These are phyloP conservation scores for Leucocoprinus birnbaumii DNA, from an alignment of 768 basidiomycete species.

Conservation along the genomic window DNA sequence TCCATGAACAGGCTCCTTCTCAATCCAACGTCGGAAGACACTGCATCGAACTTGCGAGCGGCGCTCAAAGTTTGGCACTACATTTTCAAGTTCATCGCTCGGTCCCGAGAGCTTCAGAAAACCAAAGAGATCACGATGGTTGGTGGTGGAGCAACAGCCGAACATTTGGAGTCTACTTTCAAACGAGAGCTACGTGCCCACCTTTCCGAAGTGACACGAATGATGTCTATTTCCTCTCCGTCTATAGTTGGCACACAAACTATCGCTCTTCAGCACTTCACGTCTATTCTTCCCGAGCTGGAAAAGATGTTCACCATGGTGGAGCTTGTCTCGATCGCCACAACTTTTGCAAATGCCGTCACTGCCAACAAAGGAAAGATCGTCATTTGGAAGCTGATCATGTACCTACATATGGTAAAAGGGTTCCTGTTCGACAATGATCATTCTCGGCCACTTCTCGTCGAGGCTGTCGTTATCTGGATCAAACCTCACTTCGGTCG, in stretches of 20 bases:
- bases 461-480: slow-evolving; percentile 90
- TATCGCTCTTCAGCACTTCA: slow-evolving; percentile 90
- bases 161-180: slow-evolving; percentile 83
- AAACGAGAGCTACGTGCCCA: slow-evolving; percentile 79
- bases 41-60: slow-evolving; percentile 76
- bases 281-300: slow-evolving; percentile 86
- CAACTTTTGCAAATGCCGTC: slow-evolving; percentile 84
- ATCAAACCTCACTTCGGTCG: slow-evolving; percentile 93
- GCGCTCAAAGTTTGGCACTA: slow-evolving; percentile 97
- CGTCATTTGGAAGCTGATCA: slow-evolving; percentile 89
- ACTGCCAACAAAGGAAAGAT: slow-evolving; percentile 80
- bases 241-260: slow-evolving; percentile 94
- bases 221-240: slow-evolving; percentile 82
- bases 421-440: slow-evolving; percentile 84
- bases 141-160: slow-evolving; percentile 70
- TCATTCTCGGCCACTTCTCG: slow-evolving; percentile 72
- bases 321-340: slow-evolving; percentile 85
- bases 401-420: slow-evolving; percentile 90
- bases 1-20: slow-evolving; percentile 83
- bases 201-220: slow-evolving; percentile 75
- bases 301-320: slow-evolving; percentile 75
- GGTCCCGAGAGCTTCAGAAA: slow-evolving; percentile 88
- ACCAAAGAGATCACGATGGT: slow-evolving; percentile 75
- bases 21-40: slow-evolving; percentile 68
- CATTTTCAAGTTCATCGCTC: slow-evolving; percentile 91